phyloP scores from a whole-genome alignment of 148 eudicot species.

The Chenopodium album region DNA sequence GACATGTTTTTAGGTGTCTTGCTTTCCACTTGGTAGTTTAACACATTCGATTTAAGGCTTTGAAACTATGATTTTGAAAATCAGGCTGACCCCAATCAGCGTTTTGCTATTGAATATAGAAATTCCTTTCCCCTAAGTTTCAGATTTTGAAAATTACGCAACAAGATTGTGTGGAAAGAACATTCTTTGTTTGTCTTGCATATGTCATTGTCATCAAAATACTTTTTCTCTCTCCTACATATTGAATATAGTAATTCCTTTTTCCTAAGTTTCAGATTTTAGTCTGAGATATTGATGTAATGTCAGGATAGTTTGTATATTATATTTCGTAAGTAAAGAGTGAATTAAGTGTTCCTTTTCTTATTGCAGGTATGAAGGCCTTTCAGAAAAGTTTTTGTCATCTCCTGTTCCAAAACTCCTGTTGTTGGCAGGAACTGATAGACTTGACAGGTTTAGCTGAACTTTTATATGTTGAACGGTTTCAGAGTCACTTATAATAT shows the following conservation, averaged over 20 bases:
- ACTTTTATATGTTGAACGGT: neutral
- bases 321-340: neutral
- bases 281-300: neutral
- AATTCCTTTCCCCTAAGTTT: too few relatives aligned
- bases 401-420: constrained; percentile 80
- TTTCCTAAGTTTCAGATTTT: neutral
- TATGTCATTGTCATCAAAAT: neutral
- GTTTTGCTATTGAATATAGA: neutral
- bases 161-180: neutral
- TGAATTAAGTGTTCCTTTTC: neutral
- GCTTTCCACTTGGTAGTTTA: neutral
- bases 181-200: neutral
- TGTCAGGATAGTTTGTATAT: neutral
- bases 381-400: constrained; percentile 79
- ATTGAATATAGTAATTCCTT: neutral
- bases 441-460: constrained; percentile 75
- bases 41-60: too few relatives aligned
- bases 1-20: neutral
- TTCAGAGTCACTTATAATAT: neutral
- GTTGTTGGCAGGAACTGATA: constrained; percentile 90
- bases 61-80: neutral
- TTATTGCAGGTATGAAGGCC: constrained; percentile 88
- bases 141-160: neutral
- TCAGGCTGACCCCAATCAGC: neutral
- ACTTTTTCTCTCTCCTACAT: neutral